Base-by-base conservation (phyloP, 768 basidiomycete genomes). In the Boletus barrowsii region DNA sequence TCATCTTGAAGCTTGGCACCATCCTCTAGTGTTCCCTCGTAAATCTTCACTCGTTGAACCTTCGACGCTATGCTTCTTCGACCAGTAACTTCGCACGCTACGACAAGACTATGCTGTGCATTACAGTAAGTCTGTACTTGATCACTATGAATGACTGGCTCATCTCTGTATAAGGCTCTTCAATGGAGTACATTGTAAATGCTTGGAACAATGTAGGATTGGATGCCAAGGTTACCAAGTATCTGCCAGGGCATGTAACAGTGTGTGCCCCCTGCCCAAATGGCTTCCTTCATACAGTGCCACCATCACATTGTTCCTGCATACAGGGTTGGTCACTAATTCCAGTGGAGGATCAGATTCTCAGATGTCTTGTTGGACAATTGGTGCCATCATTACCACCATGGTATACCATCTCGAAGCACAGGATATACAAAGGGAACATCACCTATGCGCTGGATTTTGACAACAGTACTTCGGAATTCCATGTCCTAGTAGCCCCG, bases 381-480 rank as follows among this genome's bases (percentile, higher is more conserved):
- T 0, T 8, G 3, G 1, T n/a, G 4, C 15, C 20, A 2, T 18
- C 15, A 1, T 0, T 53, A 3, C 44, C 44, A 5, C 44, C 15
- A 8, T 52, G 44, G 51, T 52, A 46, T 14, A 46, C 1, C 1
- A 1, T 53, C 6, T 46, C 9, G 1, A 53, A 53, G 24, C 15
- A 1, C 4, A 14, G 37, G 8, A 10, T 29, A 7, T 46, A 53
- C 15, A n/a, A 40, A 15, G 37, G 29, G 0, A 44, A 53, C 5
- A 10, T 53, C 1, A 10, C 15, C 8, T 33, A 46, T n/a, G 20
- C 4, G 0, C 3, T 47, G 1, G 26, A 5, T 9, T 53, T 53
- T 1, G 5, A 46, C 8, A 8, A 0, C 0, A 7, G 13, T 0
- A 13, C 30, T 1, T 5, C 1, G 7, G 14, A 24, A 1, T 17